phyloP scores from a whole-genome alignment of 2,329 filamentous ascomycete genomes.

The Hymenoscyphus linearis region DNA sequence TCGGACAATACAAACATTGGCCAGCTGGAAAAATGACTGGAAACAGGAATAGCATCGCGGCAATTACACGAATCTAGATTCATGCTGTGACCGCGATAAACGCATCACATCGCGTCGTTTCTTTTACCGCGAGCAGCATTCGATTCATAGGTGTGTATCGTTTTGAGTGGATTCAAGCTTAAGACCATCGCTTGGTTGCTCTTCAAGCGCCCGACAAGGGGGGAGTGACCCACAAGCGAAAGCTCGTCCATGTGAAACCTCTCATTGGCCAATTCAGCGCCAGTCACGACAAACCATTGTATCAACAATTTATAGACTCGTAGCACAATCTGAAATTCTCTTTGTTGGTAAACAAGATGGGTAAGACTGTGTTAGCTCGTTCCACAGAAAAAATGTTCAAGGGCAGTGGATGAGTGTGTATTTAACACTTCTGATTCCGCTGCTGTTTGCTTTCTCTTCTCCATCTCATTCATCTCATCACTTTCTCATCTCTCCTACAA shows the following conservation, averaged over 20 bases:
- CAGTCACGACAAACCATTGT: slow-evolving; percentile 27
- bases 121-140: slow-evolving; percentile 19
- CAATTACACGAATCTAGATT: slow-evolving; percentile 17
- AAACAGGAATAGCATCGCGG: slow-evolving; percentile 20
- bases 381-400: slow-evolving; percentile 13
- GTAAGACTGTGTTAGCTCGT: not conserved
- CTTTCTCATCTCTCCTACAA: slow-evolving; percentile 23
- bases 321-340: slow-evolving; percentile 4
- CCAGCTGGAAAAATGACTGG: not conserved
- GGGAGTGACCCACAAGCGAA: not conserved
- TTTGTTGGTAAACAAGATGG: slow-evolving; percentile 11
- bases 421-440: slow-evolving; percentile 26
- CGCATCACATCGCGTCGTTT: slow-evolving; percentile 12
- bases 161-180: slow-evolving; percentile 14
- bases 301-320: slow-evolving; percentile 32
- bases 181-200: slow-evolving; percentile 14
- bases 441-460: slow-evolving; percentile 21
- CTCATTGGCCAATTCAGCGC: slow-evolving; percentile 31
- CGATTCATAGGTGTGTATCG: slow-evolving; percentile 17
- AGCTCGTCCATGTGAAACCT: slow-evolving; percentile 12
- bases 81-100: slow-evolving; percentile 11
- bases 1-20: slow-evolving; percentile 7
- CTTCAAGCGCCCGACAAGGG: slow-evolving; percentile 23
- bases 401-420: slow-evolving; percentile 20
- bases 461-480: slow-evolving; percentile 20